phyloP scores from a whole-genome alignment of 2,329 filamentous ascomycete species.

The Diaporthe amygdali region DNA sequence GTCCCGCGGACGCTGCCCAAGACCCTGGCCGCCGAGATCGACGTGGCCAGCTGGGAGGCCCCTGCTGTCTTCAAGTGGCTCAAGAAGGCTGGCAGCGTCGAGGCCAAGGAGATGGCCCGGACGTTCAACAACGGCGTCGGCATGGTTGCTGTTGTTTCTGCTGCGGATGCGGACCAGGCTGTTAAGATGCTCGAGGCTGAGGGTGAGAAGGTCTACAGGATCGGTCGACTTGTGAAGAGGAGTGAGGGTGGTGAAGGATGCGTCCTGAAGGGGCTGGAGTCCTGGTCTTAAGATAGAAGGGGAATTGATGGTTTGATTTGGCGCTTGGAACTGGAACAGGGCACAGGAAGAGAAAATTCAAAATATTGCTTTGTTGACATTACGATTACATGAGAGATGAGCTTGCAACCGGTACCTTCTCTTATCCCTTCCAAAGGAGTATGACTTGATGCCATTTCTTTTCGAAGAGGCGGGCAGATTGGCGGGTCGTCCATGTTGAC shows the following conservation, averaged over 20 bases:
- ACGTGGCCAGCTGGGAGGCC: conserved; percentile 76
- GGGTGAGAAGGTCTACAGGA: conserved; percentile 78
- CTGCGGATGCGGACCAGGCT: conserved; percentile 66
- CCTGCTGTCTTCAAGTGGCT: conserved; percentile 88
- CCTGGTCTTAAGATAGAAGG: conserved; percentile 14
- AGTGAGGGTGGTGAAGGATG: conserved; percentile 58
- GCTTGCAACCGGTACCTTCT: no score
- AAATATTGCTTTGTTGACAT: background rate
- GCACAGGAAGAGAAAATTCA: background rate
- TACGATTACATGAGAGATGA: no score
- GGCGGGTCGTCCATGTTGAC: no score
- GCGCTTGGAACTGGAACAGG: background rate
- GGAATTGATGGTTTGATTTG: background rate
- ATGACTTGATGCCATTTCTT: no score
- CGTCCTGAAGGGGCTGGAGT: conserved; percentile 37
- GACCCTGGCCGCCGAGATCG: conserved; percentile 79
- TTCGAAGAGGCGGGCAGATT: no score
- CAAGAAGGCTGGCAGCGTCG: conserved; percentile 73
- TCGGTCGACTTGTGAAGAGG: conserved; percentile 74
- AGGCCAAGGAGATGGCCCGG: conserved; percentile 79
- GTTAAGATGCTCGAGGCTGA: conserved; percentile 63
- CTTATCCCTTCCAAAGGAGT: no score
- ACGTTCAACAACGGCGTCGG: conserved; percentile 96
- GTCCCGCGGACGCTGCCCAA: conserved; percentile 90
- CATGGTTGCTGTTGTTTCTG: conserved; percentile 85